Conservation (phyloP, 345 rosid species). For the Bruguiera sexangula region DNA sequence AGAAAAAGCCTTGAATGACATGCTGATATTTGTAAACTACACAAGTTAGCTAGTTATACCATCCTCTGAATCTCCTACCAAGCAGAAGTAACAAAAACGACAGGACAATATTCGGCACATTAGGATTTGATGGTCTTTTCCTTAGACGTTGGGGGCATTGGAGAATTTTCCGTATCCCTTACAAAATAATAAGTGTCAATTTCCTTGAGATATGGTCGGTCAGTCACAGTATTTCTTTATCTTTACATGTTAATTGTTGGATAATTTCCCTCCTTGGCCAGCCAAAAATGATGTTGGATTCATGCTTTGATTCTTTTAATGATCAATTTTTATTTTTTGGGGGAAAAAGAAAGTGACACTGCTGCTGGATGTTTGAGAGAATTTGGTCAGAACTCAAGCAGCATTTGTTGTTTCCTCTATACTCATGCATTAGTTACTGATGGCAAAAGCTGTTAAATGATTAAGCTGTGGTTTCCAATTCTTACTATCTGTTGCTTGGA, state of each 20-base stretch:
- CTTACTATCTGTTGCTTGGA: background rate
- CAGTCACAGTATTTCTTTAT: too few relatives aligned
- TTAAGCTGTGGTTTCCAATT: too few relatives aligned
- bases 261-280: background rate
- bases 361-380: too few relatives aligned
- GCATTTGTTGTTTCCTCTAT: too few relatives aligned
- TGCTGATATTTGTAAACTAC: conserved; percentile 4
- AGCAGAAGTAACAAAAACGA: background rate
- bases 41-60: background rate
- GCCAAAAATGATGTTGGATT: too few relatives aligned
- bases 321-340: too few relatives aligned
- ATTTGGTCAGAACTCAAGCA: too few relatives aligned
- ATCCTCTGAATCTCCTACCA: background rate
- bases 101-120: background rate
- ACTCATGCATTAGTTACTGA: too few relatives aligned
- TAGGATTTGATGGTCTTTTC: background rate
- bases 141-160: too few relatives aligned
- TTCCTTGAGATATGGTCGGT: background rate
- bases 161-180: background rate
- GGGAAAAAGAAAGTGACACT: too few relatives aligned
- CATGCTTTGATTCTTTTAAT: too few relatives aligned
- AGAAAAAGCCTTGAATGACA: conserved; percentile 40
- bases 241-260: background rate
- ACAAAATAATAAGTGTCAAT: background rate
- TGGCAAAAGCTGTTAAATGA: too few relatives aligned